Conservation (phyloP, 495 filamentous ascomycete species). For the Penicillium waksmanii region DNA sequence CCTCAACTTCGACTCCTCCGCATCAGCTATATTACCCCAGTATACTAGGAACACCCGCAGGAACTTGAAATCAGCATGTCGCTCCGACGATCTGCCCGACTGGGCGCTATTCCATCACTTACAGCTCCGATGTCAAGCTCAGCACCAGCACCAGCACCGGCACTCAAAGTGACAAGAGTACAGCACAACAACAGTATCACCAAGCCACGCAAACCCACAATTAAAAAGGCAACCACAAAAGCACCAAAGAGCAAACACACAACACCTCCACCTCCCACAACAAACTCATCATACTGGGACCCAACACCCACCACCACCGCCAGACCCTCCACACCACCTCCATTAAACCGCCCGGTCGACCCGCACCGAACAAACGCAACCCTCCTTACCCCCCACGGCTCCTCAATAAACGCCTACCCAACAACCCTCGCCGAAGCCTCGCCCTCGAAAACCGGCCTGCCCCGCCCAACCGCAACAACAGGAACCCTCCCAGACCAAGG, state of each 20-base stretch:
- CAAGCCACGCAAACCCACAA: slow-evolving; percentile 38
- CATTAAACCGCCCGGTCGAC: slow-evolving; percentile 60
- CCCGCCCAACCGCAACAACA: slow-evolving; percentile 63
- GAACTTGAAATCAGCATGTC: slow-evolving; percentile 46
- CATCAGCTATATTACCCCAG: neutral
- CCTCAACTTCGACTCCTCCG: neutral
- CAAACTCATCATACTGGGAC: slow-evolving; percentile 31
- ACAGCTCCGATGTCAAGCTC: slow-evolving; percentile 39
- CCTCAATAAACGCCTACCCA: slow-evolving; percentile 63
- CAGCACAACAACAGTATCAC: slow-evolving; percentile 34
- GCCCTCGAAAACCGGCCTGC: slow-evolving; percentile 58
- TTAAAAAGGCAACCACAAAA: slow-evolving; percentile 25
- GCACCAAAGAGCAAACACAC: neutral
- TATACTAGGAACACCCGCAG: neutral
- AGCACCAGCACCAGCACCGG: slow-evolving; percentile 6
- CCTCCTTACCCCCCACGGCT: slow-evolving; percentile 78
- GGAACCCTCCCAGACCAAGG: slow-evolving; percentile 77
- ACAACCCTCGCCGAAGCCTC: slow-evolving; percentile 48
- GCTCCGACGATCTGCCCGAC: slow-evolving; percentile 60
- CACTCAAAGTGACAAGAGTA: slow-evolving; percentile 28
- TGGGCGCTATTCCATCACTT: slow-evolving; percentile 47
- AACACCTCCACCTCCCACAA: neutral
- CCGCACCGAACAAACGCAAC: slow-evolving; percentile 73
- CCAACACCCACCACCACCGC: slow-evolving; percentile 24
- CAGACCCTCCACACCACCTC: slow-evolving; percentile 45